phyloP scores from a whole-genome alignment of 2,329 filamentous ascomycete species.

The Exophiala xenobiotica region DNA sequence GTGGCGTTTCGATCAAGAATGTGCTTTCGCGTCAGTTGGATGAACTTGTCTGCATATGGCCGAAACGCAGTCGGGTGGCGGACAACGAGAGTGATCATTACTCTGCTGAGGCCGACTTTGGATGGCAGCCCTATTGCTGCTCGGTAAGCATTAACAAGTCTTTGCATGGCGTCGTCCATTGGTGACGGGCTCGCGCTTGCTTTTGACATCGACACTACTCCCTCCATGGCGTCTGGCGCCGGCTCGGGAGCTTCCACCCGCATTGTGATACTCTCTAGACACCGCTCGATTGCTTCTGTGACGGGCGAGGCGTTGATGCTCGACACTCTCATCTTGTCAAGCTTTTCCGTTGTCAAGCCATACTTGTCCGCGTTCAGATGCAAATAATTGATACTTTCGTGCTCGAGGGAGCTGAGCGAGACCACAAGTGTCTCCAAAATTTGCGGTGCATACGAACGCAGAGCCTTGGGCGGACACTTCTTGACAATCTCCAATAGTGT shows the following conservation, averaged over 20 bases:
- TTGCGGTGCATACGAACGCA: slow-evolving; percentile 77
- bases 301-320: slow-evolving; percentile 84
- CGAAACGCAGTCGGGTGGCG: slow-evolving; percentile 73
- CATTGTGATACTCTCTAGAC: slow-evolving; percentile 78
- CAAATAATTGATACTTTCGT: slow-evolving; percentile 84
- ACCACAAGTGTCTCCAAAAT: slow-evolving; percentile 79
- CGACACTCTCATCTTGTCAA: slow-evolving; percentile 81
- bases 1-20: slow-evolving; percentile 91
- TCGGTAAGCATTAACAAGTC: slow-evolving; percentile 76
- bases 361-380: slow-evolving; percentile 84
- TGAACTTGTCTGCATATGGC: slow-evolving; percentile 71
- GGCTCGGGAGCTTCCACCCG: slow-evolving; percentile 40
- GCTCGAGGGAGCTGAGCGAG: slow-evolving; percentile 83
- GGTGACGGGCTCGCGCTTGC: neutral
- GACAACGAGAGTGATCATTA: slow-evolving; percentile 81
- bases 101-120: slow-evolving; percentile 84
- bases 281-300: slow-evolving; percentile 87
- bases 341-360: slow-evolving; percentile 81
- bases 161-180: slow-evolving; percentile 70
- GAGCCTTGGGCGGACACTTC: slow-evolving; percentile 70
- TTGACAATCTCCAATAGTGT: slow-evolving; percentile 89
- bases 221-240: slow-evolving; percentile 21
- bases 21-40: slow-evolving; percentile 75
- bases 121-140: slow-evolving; percentile 86
- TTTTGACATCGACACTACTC: slow-evolving; percentile 14